Base-by-base conservation (phyloP, 148 eudicot species). In the Rhododendron molle region DNA sequence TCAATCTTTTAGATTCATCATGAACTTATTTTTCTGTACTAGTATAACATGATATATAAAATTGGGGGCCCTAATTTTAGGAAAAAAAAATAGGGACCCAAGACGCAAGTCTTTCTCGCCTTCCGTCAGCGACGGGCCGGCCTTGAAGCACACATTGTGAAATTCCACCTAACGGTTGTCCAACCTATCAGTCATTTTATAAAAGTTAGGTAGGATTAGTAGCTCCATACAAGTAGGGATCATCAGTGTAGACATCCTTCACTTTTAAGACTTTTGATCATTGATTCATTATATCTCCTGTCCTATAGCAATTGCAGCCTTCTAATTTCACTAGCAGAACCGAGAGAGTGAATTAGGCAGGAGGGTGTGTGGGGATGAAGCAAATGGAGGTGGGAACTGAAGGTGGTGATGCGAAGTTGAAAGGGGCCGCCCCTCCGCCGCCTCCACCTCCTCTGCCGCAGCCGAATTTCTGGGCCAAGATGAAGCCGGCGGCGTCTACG, bases 181-280 rank as follows among this genome's bases (percentile, higher is more conserved):
- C 85, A 58, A 74, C 62, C 81, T 32, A 60, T 26, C 47, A 28
- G 80, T 74, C 81, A 18, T 36, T 18, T 46, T 52, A 83, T 47
- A 86, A 91, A 85, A 28, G 89, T 86, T 89, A 88, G 92, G 84
- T 91, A 88, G 88, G 90, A 86, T 32, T 23, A 38, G 79, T 85
- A 85, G 85, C 78, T 84, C 76, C 81, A 47, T 9, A 44, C 20
- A 34, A 86, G 32, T 44, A 14, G 54, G 12, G 34, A 26, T 52
- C 60, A 81, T 56, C 6, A 69, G 34, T 65, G 40, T 18, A 20
- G 23, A 16, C 40, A 43, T 67, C 9, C 67, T 26, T 52, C 30
- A 47, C 67, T 52, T 40, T 40, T 28, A 36, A 69, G 36, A 69
- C 34, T 67, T 67, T 52, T 50, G 5, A 50, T 46, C 38, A 20